Evolutionary conservation across 2,329 filamentous ascomycete genomes (phyloP).

Genomic region (Sordariomycetes sp.): DNA sequence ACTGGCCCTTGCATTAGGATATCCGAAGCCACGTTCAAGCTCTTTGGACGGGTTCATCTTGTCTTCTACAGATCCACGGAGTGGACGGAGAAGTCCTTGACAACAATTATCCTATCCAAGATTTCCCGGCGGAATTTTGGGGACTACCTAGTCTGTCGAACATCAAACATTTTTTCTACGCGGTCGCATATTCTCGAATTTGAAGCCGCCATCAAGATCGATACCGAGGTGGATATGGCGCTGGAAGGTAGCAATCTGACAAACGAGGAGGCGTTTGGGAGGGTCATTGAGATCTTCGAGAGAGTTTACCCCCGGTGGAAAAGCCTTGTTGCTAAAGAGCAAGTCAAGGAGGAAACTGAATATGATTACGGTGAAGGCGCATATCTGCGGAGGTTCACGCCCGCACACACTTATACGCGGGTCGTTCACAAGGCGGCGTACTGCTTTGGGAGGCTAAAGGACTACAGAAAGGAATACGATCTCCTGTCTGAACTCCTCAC

Average conservation of each 20-base stretch:
- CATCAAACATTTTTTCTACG: constrained; percentile 75
- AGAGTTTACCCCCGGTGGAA: constrained; percentile 74
- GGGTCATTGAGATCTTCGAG: constrained; percentile 60
- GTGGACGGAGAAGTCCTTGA: constrained; percentile 95
- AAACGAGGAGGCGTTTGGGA: constrained; percentile 48
- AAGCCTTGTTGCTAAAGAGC: constrained; percentile 56
- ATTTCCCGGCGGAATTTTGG: constrained; percentile 83
- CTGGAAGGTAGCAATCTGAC: constrained; percentile 67
- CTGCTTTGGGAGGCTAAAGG: constrained; percentile 69
- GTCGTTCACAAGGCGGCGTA: constrained; percentile 80
- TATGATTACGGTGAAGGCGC: constrained; percentile 77
- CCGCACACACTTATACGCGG: constrained; percentile 85
- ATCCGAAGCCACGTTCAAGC: constrained; percentile 54
- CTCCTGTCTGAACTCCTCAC: constrained; percentile 62
- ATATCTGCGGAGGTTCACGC: constrained; percentile 80
- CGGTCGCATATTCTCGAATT: constrained; percentile 71
- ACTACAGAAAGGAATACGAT: constrained; percentile 63
- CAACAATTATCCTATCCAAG: constrained; percentile 84
- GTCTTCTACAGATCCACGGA: constrained; percentile 94
- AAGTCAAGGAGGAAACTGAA: constrained; percentile 59
- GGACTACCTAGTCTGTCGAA: constrained; percentile 78
- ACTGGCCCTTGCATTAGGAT: constrained; percentile 79
- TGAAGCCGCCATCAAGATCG: constrained; percentile 70
- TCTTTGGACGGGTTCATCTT: constrained; percentile 89
- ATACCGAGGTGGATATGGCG: constrained; percentile 68